Conservation (phyloP, 179 eudicot species). For the Silene vulgaris region DNA sequence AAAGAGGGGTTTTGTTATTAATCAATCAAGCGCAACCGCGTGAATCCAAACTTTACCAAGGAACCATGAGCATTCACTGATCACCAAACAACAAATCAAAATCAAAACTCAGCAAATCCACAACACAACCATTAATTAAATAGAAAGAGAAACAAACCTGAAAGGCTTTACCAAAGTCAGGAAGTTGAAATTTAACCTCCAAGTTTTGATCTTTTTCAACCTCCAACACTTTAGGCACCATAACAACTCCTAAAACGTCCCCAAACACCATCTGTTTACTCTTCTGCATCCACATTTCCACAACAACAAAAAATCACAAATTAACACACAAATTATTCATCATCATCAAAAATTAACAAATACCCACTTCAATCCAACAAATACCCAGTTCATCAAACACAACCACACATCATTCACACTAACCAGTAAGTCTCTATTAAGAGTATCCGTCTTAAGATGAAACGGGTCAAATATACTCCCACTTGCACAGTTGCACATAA, state of each 20-base stretch:
- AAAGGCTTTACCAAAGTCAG: slow-evolving; percentile 38
- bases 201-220: slow-evolving; percentile 26
- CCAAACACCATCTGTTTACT: slow-evolving; percentile 33
- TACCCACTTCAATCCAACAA: slow-evolving; percentile 21
- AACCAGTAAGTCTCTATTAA: neutral
- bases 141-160: slow-evolving; percentile 25
- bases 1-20: too few relatives aligned
- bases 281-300: slow-evolving; percentile 34
- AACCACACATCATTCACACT: too few relatives aligned
- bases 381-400: too few relatives aligned
- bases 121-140: neutral
- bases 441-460: too few relatives aligned
- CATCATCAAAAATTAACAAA: slow-evolving; percentile 14
- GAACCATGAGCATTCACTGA: neutral
- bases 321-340: neutral
- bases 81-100: neutral
- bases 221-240: slow-evolving; percentile 32
- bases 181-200: slow-evolving; percentile 34
- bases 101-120: neutral
- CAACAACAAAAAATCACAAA: slow-evolving; percentile 2
- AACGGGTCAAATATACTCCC: neutral
- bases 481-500: too few relatives aligned
- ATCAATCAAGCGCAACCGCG: neutral
- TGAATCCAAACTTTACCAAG: neutral
- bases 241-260: slow-evolving; percentile 39